Percentiles rank a stretch among this genome's conserved stretches.
Conservation (phyloP, 2,329 filamentous ascomycete species). For the Epichloe uncinata region DNA sequence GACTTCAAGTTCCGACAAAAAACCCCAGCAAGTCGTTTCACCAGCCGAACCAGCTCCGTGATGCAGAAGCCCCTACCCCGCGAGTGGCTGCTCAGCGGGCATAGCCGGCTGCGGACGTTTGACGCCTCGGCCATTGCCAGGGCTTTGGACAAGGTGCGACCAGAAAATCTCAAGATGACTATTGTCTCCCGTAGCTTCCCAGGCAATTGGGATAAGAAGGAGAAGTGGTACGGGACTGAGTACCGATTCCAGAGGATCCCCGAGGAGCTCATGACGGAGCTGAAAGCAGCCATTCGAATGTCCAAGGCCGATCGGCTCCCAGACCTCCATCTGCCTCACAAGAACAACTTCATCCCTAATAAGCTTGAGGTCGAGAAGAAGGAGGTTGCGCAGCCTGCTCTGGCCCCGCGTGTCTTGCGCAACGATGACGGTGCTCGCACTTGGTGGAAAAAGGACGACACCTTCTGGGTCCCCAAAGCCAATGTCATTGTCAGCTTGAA, state of each 20-base stretch:
- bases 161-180: constrained; percentile 80
- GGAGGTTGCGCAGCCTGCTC: constrained; percentile 61
- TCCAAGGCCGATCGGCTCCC: constrained; percentile 45
- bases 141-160: constrained; percentile 59
- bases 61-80: constrained; percentile 88
- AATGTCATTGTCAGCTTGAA: constrained; percentile 70
- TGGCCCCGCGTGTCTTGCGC: constrained; percentile 67
- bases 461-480: constrained; percentile 94
- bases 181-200: constrained; percentile 75
- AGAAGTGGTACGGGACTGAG: constrained; percentile 97
- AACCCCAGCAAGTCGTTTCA: constrained; percentile 76
- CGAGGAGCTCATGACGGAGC: constrained; percentile 55
- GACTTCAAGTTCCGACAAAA: constrained; percentile 95
- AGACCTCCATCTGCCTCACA: constrained; percentile 74
- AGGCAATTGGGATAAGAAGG: constrained; percentile 72
- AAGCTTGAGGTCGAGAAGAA: constrained; percentile 92
- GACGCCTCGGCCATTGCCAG: constrained; percentile 63
- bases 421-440: constrained; percentile 69
- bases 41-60: constrained; percentile 66
- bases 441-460: constrained; percentile 98
- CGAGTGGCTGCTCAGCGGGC: constrained; percentile 76
- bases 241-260: constrained; percentile 76
- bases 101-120: constrained; percentile 64
- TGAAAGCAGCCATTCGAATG: constrained; percentile 50
- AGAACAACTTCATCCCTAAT: constrained; percentile 91